Conservation (phyloP, 192 early-diverging fungal genomes). For the Jimgerdemannia flammicorona region DNA sequence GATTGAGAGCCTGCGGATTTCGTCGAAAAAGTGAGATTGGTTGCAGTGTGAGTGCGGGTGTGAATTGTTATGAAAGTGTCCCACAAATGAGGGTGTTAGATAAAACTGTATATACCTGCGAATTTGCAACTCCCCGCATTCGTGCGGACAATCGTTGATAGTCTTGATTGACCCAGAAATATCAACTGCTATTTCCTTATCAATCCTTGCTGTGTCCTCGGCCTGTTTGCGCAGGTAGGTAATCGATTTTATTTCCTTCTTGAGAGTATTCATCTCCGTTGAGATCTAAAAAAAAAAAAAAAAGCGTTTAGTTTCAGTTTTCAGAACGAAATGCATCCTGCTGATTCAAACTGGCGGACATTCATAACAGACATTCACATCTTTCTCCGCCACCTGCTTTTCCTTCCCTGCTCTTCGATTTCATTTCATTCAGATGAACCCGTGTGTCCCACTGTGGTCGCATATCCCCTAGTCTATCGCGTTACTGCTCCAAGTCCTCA, state of each 20-base stretch:
- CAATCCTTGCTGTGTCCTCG: constrained; percentile 44
- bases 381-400: constrained; percentile 12
- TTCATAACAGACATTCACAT: constrained; percentile 16
- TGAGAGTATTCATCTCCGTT: constrained; percentile 15
- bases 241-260: constrained; percentile 18
- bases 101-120: background rate
- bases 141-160: constrained; percentile 60
- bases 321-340: too few species aligned
- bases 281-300: too few species aligned
- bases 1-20: too few species aligned
- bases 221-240: constrained; percentile 29
- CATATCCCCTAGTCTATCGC: constrained; percentile 30
- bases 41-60: too few species aligned
- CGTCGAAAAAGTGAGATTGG: too few species aligned
- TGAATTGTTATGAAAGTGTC: too few species aligned
- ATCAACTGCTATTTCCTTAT: constrained; percentile 26
- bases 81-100: too few species aligned
- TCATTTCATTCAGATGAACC: constrained; percentile 31
- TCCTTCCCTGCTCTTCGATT: constrained; percentile 20
- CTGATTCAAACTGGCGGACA: too few species aligned
- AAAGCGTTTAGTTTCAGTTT: too few species aligned
- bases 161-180: constrained; percentile 60
- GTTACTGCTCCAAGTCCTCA: constrained; percentile 22
- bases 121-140: constrained; percentile 36
- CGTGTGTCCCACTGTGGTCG: constrained; percentile 40